Conservation (phyloP, 2,329 filamentous ascomycete genomes). For the Pseudocercospora vitis region DNA sequence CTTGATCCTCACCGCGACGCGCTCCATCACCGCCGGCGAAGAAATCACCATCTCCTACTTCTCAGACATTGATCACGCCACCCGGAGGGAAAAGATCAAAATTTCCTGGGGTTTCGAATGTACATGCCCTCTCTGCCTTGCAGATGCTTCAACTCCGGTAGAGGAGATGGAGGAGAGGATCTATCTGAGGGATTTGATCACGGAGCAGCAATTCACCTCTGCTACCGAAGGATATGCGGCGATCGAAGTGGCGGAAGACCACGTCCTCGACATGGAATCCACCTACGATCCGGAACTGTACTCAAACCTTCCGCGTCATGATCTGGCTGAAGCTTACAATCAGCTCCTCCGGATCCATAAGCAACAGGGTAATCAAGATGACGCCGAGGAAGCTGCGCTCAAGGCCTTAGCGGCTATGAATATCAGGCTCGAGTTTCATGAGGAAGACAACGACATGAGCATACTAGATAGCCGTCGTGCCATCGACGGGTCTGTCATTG, state of each 20-base stretch:
- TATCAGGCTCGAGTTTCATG: not conserved
- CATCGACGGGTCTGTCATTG: not conserved
- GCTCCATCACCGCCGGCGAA: conserved; percentile 45
- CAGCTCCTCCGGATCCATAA: not conserved
- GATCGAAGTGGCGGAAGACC: not conserved
- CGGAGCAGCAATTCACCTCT: not conserved
- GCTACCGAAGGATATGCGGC: not conserved
- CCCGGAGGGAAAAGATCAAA: conserved; percentile 30
- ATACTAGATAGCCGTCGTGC: no score
- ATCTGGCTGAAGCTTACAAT: not conserved
- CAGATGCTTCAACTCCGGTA: conserved; percentile 14
- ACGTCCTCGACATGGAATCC: not conserved
- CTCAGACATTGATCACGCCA: conserved; percentile 34
- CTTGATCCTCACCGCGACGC: conserved; percentile 51
- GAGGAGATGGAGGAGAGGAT: not conserved
- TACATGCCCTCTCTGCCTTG: conserved; percentile 43
- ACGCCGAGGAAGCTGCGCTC: conserved; percentile 16
- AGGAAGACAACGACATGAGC: not conserved
- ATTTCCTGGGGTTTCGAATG: conserved; percentile 48
- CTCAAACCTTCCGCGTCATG: not conserved
- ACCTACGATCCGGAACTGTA: conserved; percentile 5
- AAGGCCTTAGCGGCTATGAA: not conserved
- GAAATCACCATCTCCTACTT: conserved; percentile 43
- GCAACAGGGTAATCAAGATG: not conserved
- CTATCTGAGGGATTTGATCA: not conserved